phyloP scores from a whole-genome alignment of 257 asterid genomes.

The Fraxinus excelsior region DNA sequence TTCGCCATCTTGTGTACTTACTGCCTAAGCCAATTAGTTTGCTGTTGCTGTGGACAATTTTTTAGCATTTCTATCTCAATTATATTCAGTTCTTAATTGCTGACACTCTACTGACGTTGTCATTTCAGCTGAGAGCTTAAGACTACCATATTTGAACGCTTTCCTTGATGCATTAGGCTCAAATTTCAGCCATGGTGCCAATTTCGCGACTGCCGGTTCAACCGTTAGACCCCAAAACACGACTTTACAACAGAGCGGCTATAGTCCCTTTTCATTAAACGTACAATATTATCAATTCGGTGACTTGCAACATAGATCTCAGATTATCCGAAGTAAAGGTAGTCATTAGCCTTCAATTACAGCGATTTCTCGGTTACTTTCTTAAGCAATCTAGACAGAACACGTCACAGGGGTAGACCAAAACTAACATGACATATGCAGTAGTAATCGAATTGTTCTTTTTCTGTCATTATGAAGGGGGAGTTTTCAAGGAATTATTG shows the following conservation, averaged over 20 bases:
- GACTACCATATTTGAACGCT: slow-evolving; percentile 59
- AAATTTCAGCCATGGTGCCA: slow-evolving; percentile 79
- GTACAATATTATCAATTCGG: slow-evolving; percentile 58
- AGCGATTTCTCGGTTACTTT: neutral
- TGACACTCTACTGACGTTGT: neutral
- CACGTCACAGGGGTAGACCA: too few relatives aligned
- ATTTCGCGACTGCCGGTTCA: slow-evolving; percentile 91
- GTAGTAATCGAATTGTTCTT: neutral
- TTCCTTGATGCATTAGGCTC: slow-evolving; percentile 81
- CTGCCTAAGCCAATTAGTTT: too few relatives aligned
- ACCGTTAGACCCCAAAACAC: slow-evolving; percentile 78
- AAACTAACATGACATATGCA: too few relatives aligned
- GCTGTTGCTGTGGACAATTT: neutral
- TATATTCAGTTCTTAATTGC: neutral
- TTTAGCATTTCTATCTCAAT: neutral
- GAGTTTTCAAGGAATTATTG: slow-evolving; percentile 41
- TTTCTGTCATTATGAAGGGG: slow-evolving; percentile 21
- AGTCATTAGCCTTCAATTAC: too few relatives aligned
- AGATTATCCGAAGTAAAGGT: slow-evolving; percentile 50
- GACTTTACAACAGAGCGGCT: slow-evolving; percentile 72
- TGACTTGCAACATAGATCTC: slow-evolving; percentile 63
- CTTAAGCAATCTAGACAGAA: too few relatives aligned
- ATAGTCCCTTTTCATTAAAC: slow-evolving; percentile 75
- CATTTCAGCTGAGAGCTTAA: slow-evolving; percentile 56
- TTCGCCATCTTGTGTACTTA: too few relatives aligned